These are phyloP conservation scores for Microbotryum saponariae DNA, from an alignment of 1,284 basidiomycete species.

Conservation along the genomic window DNA sequence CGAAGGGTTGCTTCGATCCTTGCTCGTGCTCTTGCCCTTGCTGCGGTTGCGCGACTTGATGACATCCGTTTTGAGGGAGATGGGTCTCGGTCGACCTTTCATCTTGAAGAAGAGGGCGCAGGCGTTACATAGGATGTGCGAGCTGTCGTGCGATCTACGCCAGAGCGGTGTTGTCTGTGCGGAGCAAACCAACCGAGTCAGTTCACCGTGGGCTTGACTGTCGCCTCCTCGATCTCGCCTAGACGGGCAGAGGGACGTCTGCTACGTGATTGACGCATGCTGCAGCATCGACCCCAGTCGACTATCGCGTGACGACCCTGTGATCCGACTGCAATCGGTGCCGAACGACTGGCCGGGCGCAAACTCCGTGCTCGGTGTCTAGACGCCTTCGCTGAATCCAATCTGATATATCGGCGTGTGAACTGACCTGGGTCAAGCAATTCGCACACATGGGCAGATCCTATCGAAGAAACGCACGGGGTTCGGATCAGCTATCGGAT, in stretches of 20 bases:
- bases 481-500: background rate
- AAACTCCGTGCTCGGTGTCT: no score
- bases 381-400: background rate
- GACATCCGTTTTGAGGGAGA: slow-evolving; percentile 39
- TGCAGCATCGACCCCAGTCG: background rate
- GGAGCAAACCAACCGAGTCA: background rate
- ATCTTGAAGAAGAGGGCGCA: slow-evolving; percentile 40
- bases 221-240: background rate
- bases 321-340: background rate
- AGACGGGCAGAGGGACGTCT: background rate
- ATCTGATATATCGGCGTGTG: background rate
- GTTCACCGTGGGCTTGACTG: background rate
- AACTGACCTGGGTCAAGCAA: slow-evolving; percentile 30
- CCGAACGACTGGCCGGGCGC: no score
- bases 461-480: slow-evolving; percentile 1
- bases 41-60: slow-evolving; percentile 38
- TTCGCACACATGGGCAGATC: slow-evolving; percentile 33
- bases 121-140: slow-evolving; percentile 39
- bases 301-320: background rate
- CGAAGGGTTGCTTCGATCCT: slow-evolving; percentile 21
- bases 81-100: slow-evolving; percentile 38
- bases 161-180: slow-evolving; percentile 39
- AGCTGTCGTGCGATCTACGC: slow-evolving; percentile 36
- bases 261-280: background rate
- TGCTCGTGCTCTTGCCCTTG: slow-evolving; percentile 35